Conservation (phyloP, 148 eudicot genomes). For the Beta vulgaris region DNA sequence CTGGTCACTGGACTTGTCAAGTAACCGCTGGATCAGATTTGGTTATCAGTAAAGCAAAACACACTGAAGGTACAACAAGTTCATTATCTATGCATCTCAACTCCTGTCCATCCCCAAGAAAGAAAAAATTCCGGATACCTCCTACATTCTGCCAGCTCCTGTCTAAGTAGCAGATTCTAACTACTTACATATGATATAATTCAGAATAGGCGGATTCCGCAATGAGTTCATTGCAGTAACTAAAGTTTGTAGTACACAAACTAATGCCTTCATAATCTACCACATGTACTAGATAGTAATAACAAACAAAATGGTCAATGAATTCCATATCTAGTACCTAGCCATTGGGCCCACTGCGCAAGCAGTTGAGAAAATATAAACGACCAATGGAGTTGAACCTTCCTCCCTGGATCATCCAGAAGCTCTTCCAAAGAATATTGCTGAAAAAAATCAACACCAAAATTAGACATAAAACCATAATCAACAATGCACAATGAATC, state of each 20-base stretch:
- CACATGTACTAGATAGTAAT: not conserved
- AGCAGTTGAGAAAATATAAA: slow-evolving; percentile 74
- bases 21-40: too few relatives aligned
- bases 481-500: slow-evolving; percentile 13
- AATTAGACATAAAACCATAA: slow-evolving; percentile 14
- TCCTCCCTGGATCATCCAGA: slow-evolving; percentile 67
- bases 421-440: slow-evolving; percentile 43
- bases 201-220: not conserved
- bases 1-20: too few relatives aligned
- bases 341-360: slow-evolving; percentile 95
- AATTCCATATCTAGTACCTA: slow-evolving; percentile 50
- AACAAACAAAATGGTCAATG: not conserved
- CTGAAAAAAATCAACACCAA: slow-evolving; percentile 33
- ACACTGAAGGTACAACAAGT: not conserved
- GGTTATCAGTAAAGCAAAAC: not conserved
- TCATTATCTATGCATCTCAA: not conserved
- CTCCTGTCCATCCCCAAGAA: not conserved
- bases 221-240: not conserved
- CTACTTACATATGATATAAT: not conserved
- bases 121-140: not conserved
- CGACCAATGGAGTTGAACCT: slow-evolving; percentile 80
- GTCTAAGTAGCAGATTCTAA: not conserved
- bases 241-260: not conserved
- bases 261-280: not conserved
- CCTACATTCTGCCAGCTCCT: not conserved